Evolutionary conservation across 495 filamentous ascomycete genomes (phyloP).

Genomic region (Aspergillus incahuasiensis): DNA sequence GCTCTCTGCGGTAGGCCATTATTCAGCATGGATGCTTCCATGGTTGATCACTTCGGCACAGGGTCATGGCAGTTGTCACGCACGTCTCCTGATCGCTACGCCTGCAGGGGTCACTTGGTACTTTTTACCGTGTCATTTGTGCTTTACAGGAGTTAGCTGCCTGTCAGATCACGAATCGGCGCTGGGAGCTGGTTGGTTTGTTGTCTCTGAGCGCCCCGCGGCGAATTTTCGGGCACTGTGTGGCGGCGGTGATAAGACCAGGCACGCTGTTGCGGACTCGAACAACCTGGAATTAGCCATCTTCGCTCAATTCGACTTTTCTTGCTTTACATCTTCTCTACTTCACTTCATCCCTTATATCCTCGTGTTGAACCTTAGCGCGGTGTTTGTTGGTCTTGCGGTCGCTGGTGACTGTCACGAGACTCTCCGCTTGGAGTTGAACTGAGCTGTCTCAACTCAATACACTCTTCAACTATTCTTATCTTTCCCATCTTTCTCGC

Average conservation of each 20-base stretch:
- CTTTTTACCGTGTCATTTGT: background rate
- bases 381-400: constrained; percentile 4
- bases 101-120: background rate
- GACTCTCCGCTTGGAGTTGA: constrained; percentile 9
- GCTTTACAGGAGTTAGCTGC: background rate
- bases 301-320: background rate
- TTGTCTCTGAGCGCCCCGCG: constrained; percentile 15
- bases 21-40: background rate
- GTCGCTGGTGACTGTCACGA: constrained; percentile 21
- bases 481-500: background rate
- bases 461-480: constrained; percentile 7
- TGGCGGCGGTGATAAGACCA: constrained; percentile 10
- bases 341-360: background rate
- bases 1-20: background rate
- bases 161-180: background rate
- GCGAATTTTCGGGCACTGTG: constrained; percentile 9
- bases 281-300: background rate
- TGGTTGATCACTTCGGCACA: background rate
- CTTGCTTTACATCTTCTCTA: background rate
- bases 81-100: background rate
- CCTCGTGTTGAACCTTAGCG: background rate
- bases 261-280: background rate
- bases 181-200: background rate
- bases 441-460: background rate
- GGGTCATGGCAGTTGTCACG: background rate